Base-by-base conservation (phyloP, 73 alveolate genomes). In the Paramecium caudatum region DNA sequence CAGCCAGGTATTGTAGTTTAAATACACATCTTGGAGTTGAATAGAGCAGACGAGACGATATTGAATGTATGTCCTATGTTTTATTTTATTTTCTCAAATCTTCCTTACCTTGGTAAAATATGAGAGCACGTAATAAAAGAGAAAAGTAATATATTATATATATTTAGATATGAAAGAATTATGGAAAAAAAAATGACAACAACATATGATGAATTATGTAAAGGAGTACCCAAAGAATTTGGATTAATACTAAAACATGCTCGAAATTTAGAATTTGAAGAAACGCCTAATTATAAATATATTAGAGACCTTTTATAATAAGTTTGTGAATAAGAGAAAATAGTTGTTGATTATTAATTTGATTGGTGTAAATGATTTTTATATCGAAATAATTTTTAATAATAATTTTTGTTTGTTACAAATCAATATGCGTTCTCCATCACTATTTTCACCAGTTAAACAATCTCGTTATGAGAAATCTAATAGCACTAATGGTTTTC, bases 21-120 rank as follows among this genome's bases (percentile, higher is more conserved):
- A 96, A 94, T 61, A 94, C 99, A 2, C 99, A 94, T 61, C 78
- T 94, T n/a, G 99, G 99, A 16, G 92, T 92, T 19, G 98, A 95
- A 82, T 74, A 94, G 61, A 91, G 96, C 25, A 74, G 99, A 65
- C 90, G 99, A 91, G 99, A 95, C 82, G 99, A 95, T 81, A 34
- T 95, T n/a, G 99, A 95, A 70, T 90, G 96, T 46, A 82, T 95
- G 70, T 95, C 93, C n/a, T 93, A 90, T 84, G 94, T 94, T 4
- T 50, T 91, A 30, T 46, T 91, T 12, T 91, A 91, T 55, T 91
- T 91, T 62, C 45, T 91, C 5, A 90, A 94, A 93, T 97, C 98
- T 2, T 61, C 93, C 27, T 93, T 96, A 10, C 99, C 99, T 6
- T 96, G 99, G 99, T 47, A 62, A 70, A 93, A 93, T 17, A 69